Evolutionary conservation across 805 yeast species (phyloP).

Genomic region (Cyberlindnera nakhonratchasimensis): DNA sequence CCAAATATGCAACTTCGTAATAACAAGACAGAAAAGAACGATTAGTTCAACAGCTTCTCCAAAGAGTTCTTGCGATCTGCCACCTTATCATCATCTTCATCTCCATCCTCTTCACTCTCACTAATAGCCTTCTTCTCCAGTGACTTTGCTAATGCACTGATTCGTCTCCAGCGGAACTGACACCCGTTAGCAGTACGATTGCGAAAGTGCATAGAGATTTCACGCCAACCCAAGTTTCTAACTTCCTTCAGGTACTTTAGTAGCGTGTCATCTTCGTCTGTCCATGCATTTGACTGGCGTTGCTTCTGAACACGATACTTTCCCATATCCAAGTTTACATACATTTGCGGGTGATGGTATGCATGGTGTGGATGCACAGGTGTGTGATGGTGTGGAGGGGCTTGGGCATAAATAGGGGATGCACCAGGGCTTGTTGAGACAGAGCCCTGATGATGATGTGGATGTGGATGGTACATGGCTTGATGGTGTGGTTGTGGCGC

Average conservation of each 20-base stretch:
- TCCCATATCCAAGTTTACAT: neutral
- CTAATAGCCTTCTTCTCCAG: conserved; percentile 1
- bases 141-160: conserved; percentile 19
- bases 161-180: conserved; percentile 72
- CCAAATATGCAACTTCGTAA: neutral
- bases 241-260: conserved; percentile 62
- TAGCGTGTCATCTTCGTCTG: conserved; percentile 59
- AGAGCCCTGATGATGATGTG: neutral
- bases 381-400: conserved; percentile 7
- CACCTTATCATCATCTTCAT: neutral
- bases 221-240: conserved; percentile 73
- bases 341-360: conserved; percentile 1
- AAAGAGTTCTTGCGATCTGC: conserved; percentile 1
- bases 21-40: too few species aligned
- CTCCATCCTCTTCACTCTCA: conserved; percentile 4
- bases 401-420: conserved; percentile 5
- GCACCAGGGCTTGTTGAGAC: neutral
- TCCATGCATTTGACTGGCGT: conserved; percentile 46
- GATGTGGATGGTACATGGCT: neutral
- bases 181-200: conserved; percentile 75
- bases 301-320: conserved; percentile 19
- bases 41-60: conserved; percentile 2
- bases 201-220: conserved; percentile 62
- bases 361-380: conserved; percentile 3
- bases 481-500: too few species aligned